These are phyloP conservation scores for Podaxis sp. DNA, from an alignment of 768 basidiomycete species.

Conservation along the genomic window DNA sequence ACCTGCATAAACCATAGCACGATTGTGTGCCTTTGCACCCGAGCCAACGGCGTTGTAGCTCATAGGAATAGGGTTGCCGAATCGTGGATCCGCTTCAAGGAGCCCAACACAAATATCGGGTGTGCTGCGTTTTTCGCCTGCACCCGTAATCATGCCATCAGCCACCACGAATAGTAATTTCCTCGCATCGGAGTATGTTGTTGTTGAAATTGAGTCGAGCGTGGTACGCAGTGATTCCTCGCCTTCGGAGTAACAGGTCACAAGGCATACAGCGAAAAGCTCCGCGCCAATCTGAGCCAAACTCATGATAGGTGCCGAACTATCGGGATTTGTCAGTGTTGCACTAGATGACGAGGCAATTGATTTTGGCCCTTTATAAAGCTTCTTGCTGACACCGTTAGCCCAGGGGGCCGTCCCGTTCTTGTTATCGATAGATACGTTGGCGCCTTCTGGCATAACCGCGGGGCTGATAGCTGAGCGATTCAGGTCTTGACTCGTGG, in stretches of 20 bases:
- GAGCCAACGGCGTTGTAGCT: conserved; percentile 87
- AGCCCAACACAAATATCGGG: conserved; percentile 94
- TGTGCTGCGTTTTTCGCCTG: conserved; percentile 92
- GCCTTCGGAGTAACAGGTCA: conserved; percentile 98
- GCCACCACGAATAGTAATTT: conserved; percentile 94
- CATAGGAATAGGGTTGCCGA: conserved; percentile 96
- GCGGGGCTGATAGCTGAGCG: conserved; percentile 89
- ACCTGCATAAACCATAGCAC: conserved; percentile 99
- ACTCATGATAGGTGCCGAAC: conserved; percentile 63
- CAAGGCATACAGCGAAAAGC: conserved; percentile 90
- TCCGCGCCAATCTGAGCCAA: conserved; percentile 91
- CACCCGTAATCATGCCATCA: conserved; percentile 98
- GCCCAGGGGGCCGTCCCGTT: conserved; percentile 96
- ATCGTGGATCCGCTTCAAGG: conserved; percentile 89
- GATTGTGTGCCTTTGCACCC: conserved; percentile 85
- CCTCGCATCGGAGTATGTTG: conserved; percentile 86
- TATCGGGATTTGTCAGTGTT: conserved; percentile 49
- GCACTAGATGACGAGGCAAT: conserved; percentile 48
- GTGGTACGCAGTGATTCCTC: conserved; percentile 90
- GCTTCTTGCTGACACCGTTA: conserved; percentile 48
- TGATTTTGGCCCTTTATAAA: conserved; percentile 42
- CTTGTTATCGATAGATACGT: conserved; percentile 85
- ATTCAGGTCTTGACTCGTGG: conserved; percentile 65
- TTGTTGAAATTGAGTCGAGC: conserved; percentile 87
- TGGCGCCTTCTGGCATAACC: conserved; percentile 95